Evolutionary conservation across 1,284 basidiomycete genomes (phyloP).

Genomic region (Cystobasidium sp.): DNA sequence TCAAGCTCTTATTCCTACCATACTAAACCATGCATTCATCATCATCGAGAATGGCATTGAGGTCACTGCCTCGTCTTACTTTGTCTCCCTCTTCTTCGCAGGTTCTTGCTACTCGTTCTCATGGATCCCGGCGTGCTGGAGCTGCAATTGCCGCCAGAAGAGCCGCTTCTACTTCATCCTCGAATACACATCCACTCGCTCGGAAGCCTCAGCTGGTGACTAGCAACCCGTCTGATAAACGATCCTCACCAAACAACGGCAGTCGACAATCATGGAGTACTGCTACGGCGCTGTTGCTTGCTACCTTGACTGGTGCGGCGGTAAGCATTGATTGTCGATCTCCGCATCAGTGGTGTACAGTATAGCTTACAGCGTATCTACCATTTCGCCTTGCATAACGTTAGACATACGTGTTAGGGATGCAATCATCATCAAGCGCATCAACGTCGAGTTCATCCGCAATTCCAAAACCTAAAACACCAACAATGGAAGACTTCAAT

Average conservation of each 20-base stretch:
- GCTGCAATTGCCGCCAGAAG: slow-evolving; percentile 6
- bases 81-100: not conserved
- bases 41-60: not conserved
- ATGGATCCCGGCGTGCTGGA: not conserved
- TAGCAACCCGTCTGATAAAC: not conserved
- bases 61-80: not conserved
- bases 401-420: slow-evolving; percentile 36
- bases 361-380: not conserved
- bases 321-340: slow-evolving; percentile 45
- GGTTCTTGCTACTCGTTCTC: not conserved
- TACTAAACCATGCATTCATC: too few species aligned
- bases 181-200: slow-evolving; percentile 35
- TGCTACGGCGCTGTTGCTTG: slow-evolving; percentile 48
- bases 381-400: not conserved
- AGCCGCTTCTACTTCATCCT: not conserved
- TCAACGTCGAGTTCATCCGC: not conserved
- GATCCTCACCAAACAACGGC: not conserved
- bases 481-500: slow-evolving; percentile 47
- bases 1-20: not conserved
- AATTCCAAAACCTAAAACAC: slow-evolving; percentile 28
- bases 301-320: slow-evolving; percentile 49
- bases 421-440: slow-evolving; percentile 7
- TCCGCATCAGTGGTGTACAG: not conserved
- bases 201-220: slow-evolving; percentile 19
- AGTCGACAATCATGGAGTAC: slow-evolving; percentile 39